phyloP scores from a whole-genome alignment of 176 grass and related monocot genomes.

The Triticum turgidum region DNA sequence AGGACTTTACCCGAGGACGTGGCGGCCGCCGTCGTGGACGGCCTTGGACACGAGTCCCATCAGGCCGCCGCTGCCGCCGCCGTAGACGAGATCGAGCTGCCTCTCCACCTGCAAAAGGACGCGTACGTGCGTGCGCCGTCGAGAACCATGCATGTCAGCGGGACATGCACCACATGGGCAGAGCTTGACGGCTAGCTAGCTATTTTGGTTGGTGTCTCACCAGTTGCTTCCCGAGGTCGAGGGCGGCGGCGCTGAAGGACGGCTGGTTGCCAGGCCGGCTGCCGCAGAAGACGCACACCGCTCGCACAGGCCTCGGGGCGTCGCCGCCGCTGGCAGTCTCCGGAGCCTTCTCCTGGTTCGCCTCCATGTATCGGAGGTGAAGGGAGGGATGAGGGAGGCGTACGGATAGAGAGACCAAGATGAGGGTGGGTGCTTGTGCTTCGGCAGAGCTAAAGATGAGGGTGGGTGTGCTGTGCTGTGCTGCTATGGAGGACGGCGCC shows the following conservation, averaged over 20 bases:
- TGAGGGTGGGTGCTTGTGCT: not conserved
- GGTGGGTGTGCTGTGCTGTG: not conserved
- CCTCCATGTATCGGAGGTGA: conserved; percentile 42
- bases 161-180: not conserved
- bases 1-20: conserved; percentile 78
- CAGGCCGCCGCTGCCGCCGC: conserved; percentile 88
- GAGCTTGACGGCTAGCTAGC: not conserved
- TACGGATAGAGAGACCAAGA: not conserved
- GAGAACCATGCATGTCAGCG: not conserved
- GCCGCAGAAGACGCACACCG: conserved; percentile 90
- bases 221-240: conserved; percentile 77
- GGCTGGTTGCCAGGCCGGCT: conserved; percentile 67
- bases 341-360: conserved; percentile 19
- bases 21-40: conserved; percentile 79
- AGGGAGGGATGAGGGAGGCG: not conserved
- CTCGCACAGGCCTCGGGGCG: conserved; percentile 30
- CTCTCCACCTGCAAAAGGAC: conserved; percentile 58
- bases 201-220: conserved; percentile 18
- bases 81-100: conserved; percentile 87
- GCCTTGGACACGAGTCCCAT: conserved; percentile 88
- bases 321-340: conserved; percentile 1
- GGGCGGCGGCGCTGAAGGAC: conserved; percentile 75
- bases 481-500: not conserved
- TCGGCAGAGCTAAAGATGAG: too few species aligned
- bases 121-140: not conserved